Conservation (phyloP, 2,329 filamentous ascomycete species). For the Fusarium zealandicum region DNA sequence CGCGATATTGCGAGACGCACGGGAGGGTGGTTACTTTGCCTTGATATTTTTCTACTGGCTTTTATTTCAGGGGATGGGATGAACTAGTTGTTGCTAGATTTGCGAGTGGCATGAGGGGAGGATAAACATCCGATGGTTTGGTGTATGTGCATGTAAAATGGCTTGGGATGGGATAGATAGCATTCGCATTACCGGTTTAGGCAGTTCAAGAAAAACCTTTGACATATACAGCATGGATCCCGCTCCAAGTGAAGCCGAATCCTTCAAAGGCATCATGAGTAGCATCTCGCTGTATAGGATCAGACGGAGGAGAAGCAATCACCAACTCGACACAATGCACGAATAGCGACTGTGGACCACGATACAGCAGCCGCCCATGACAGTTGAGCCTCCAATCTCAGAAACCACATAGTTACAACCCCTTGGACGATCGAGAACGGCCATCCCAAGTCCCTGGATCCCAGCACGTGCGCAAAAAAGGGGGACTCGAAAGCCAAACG, state of each 20-base stretch:
- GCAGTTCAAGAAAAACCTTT: constrained; percentile 6
- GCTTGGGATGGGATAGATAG: constrained; percentile 1
- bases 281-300: background rate
- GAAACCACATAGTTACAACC: background rate
- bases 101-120: constrained; percentile 5
- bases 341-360: constrained; percentile 7
- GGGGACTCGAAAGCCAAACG: background rate
- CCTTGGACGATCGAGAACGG: background rate
- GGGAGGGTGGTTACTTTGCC: background rate
- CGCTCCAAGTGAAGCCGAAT: constrained; percentile 1
- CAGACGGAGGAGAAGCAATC: background rate
- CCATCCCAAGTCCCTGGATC: background rate
- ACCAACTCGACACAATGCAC: constrained; percentile 17
- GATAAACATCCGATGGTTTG: constrained; percentile 22
- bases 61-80: constrained; percentile 5
- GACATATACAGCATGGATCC: background rate
- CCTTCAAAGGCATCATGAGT: background rate
- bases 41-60: background rate
- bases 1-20: background rate
- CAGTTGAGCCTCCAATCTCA: constrained; percentile 3
- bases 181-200: background rate
- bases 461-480: constrained; percentile 7
- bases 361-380: background rate
- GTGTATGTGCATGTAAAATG: constrained; percentile 12
- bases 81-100: constrained; percentile 19